Conservation (phyloP, 2,329 filamentous ascomycete genomes). For the Fusarium nodosum region DNA sequence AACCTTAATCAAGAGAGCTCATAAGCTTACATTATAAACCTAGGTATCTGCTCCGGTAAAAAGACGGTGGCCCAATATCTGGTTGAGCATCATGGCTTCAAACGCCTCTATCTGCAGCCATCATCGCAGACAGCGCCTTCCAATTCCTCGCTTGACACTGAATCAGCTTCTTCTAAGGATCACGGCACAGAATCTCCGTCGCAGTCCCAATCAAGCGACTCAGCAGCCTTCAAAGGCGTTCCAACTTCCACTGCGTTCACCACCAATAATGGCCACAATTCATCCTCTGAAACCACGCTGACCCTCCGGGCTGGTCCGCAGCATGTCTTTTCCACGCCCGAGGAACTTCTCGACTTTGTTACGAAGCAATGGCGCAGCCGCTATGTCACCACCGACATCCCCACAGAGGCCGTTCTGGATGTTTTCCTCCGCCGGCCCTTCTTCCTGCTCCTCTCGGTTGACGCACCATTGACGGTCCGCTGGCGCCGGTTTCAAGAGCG, state of each 20-base stretch:
- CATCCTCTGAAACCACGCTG: conserved; percentile 47
- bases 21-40: conserved; percentile 26
- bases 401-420: conserved; percentile 79
- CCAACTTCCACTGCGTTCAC: conserved; percentile 49
- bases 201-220: conserved; percentile 18
- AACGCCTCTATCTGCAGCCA: conserved; percentile 71
- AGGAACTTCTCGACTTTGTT: conserved; percentile 84
- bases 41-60: conserved; percentile 95
- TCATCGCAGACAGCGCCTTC: conserved; percentile 21
- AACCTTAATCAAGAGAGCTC: conserved; percentile 4
- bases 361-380: conserved; percentile 85
- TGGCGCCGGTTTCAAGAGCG: conserved; percentile 79
- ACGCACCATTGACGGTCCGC: conserved; percentile 86
- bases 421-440: conserved; percentile 84
- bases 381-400: conserved; percentile 89
- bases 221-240: conserved; percentile 45
- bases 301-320: conserved; percentile 46
- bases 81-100: conserved; percentile 85
- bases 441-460: conserved; percentile 92
- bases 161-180: conserved; percentile 27
- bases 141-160: conserved; percentile 20
- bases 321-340: conserved; percentile 70
- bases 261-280: conserved; percentile 46
- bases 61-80: conserved; percentile 90
- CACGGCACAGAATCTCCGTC: conserved; percentile 22